Conservation (phyloP, 257 asterid species). For the Cruciata laevipes region DNA sequence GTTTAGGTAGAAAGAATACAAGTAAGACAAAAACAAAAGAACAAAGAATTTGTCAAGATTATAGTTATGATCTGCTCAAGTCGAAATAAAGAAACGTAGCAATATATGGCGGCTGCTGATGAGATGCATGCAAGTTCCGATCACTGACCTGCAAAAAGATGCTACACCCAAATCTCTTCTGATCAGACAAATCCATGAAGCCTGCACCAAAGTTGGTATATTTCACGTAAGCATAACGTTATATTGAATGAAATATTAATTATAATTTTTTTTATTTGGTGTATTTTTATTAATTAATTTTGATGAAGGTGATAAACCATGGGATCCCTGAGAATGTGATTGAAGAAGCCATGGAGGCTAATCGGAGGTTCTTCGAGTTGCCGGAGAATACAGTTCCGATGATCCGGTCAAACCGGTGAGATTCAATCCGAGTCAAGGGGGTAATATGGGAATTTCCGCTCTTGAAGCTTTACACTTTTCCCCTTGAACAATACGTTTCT, state of each 20-base stretch:
- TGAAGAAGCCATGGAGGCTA: slow-evolving; percentile 10
- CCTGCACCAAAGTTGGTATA: background rate
- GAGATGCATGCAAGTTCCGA: background rate
- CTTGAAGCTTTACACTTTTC: slow-evolving; percentile 12
- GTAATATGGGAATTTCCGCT: background rate
- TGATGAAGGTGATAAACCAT: slow-evolving; percentile 8
- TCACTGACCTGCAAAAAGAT: background rate
- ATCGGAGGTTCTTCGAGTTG: slow-evolving; percentile 7
- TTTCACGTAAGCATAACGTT: background rate
- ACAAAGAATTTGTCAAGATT: background rate
- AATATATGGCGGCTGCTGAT: background rate
- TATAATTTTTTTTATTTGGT: background rate
- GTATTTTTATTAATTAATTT: too few species aligned
- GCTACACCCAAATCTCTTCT: background rate
- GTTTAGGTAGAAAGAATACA: too few species aligned
- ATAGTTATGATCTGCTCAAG: too few species aligned
- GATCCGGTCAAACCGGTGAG: slow-evolving; percentile 6
- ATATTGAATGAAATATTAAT: background rate
- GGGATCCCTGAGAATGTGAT: background rate
- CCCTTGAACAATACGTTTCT: background rate
- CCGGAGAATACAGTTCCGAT: background rate
- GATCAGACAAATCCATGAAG: background rate
- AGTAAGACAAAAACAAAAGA: background rate
- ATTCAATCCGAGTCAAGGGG: background rate
- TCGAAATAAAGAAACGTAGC: background rate